Evolutionary conservation across 192 early-diverging fungal species (phyloP), one percentile per base, ranked within the genome.

Genomic region (Linnemannia zychae): DNA sequence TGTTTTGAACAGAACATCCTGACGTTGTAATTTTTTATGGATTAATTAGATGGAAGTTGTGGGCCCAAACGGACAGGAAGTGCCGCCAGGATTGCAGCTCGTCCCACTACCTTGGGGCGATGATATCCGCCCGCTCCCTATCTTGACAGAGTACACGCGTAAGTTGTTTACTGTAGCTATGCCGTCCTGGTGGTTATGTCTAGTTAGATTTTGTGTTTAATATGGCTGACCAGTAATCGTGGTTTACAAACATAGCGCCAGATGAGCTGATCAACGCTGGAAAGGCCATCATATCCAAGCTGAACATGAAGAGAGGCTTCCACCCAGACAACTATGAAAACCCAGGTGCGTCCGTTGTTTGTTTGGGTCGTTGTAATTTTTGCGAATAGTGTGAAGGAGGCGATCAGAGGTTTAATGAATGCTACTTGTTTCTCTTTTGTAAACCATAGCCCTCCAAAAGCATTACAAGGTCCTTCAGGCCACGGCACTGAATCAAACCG

Each of bases 81-180:
- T 81, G 20, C 93, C 94, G 17, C 92, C 89, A 13, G 96, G 95
- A 11, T 92, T 96, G 65, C 86, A 95, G 70, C 70, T 95, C 36
- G 87, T 95, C 48, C 84, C 79, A 37, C 70, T 97, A 37, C 96
- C 96, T 22, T 97, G 91, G 89, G 91, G 90, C n/a, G 95, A 97
- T 74, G 96, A 97, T 74, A 88, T 94, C 50, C 88, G 96, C 49
- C 68, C 78, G 13, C 38, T 88, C 17, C 90, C 88, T 38, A 74
- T 82, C 33, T 48, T 82, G 38, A 63, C 80, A 15, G 71, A 77
- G 4, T 83, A 67, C 22, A 72, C 75, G 1, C 81, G 72, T 81
- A 72, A 63, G 71, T 49, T 53, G 11, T 9, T 1, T 4, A n/a
- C n/a, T n/a, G n/a, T n/a, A n/a, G n/a, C n/a, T n/a, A n/a, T n/a